phyloP scores from a whole-genome alignment of 2,329 filamentous ascomycete genomes.

The Pezicula neosporulosa region DNA sequence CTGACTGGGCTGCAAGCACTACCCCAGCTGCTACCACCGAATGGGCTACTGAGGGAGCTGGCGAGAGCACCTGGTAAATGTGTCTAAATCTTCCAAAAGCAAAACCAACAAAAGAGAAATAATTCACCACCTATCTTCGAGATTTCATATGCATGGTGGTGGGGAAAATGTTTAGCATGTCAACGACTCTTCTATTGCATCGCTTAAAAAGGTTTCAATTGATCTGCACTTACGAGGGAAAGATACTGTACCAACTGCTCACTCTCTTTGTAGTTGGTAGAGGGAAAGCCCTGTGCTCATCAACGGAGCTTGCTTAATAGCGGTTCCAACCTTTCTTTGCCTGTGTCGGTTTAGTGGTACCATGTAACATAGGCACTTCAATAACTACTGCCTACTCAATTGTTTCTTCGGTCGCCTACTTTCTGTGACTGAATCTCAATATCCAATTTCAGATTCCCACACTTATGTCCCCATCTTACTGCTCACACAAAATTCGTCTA shows the following conservation, averaged over 20 bases:
- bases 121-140: background rate
- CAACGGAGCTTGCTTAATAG: constrained; percentile 81
- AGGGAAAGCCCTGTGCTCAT: constrained; percentile 98
- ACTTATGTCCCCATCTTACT: no score
- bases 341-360: background rate
- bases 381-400: no score
- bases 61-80: constrained; percentile 40
- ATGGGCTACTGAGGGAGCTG: constrained; percentile 37
- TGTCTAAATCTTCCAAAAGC: constrained; percentile 3
- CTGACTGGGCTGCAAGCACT: constrained; percentile 49
- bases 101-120: constrained; percentile 7
- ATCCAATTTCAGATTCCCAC: no score
- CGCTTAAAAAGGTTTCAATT: constrained; percentile 45
- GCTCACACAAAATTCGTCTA: no score
- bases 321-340: constrained; percentile 36
- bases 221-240: constrained; percentile 97
- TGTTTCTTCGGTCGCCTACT: no score
- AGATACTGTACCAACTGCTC: constrained; percentile 73
- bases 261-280: constrained; percentile 39
- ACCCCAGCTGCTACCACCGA: constrained; percentile 38
- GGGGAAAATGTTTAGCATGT: constrained; percentile 18
- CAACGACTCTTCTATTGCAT: constrained; percentile 8
- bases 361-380: background rate
- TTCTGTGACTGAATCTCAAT: no score
- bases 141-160: constrained; percentile 1